Percentiles rank a stretch among this genome's conserved stretches.
Evolutionary conservation across 2,329 filamentous ascomycete species (phyloP).

Genomic region (Aspergillus ruber): DNA sequence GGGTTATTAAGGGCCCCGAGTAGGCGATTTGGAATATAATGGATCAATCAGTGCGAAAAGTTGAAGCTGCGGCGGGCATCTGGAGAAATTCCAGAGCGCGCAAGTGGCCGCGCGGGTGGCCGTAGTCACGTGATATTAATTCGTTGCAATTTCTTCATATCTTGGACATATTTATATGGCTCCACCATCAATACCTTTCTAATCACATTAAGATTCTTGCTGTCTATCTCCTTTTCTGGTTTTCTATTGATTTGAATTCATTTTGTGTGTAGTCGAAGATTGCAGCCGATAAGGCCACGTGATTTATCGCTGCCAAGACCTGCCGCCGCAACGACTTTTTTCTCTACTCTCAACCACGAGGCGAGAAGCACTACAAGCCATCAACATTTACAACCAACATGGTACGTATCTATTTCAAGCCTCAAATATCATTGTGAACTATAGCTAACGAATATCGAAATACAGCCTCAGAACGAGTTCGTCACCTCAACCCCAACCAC

Average conservation of each 20-base stretch:
- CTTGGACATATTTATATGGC: no score
- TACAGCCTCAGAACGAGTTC: conserved; percentile 40
- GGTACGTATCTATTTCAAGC: conserved; percentile 16
- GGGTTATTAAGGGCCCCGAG: conserved; percentile 7
- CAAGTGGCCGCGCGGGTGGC: conserved; percentile 20
- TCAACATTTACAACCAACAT: conserved; percentile 21
- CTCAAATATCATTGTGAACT: background rate
- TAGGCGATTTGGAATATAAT: no score
- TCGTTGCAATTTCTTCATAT: no score
- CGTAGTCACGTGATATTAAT: conserved; percentile 22
- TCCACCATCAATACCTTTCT: no score
- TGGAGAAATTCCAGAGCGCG: conserved; percentile 31
- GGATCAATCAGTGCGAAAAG: conserved; percentile 2
- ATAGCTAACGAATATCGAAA: background rate
- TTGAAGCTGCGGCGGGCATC: conserved; percentile 2
- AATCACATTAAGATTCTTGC: no score
- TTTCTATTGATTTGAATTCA: no score
- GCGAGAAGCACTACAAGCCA: conserved; percentile 16
- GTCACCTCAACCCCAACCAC: conserved; percentile 15
- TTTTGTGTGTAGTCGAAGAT: no score
- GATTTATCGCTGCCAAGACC: conserved; percentile 12
- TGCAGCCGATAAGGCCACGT: conserved; percentile 6
- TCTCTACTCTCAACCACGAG: conserved; percentile 14
- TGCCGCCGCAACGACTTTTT: conserved; percentile 10
- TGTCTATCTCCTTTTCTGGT: no score